These are phyloP conservation scores for Blastomyces parvus DNA, from an alignment of 2,329 filamentous ascomycete genomes.

Conservation along the genomic window DNA sequence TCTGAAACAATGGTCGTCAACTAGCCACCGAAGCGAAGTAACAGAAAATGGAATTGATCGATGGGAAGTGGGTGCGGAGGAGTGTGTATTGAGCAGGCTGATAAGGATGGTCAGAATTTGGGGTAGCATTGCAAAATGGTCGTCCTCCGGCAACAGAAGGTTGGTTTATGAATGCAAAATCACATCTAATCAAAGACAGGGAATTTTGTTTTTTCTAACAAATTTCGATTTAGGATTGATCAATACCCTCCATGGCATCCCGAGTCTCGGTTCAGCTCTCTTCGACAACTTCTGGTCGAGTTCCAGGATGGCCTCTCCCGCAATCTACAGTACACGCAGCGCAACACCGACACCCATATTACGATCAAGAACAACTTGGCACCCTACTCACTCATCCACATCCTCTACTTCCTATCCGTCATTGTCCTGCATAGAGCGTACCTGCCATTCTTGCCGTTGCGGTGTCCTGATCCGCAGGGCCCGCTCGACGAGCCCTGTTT, in stretches of 20 bases:
- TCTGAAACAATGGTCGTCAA: conserved; percentile 32
- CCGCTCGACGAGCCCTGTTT: conserved; percentile 45
- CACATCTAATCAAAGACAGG: not conserved
- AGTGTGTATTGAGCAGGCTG: conserved; percentile 46
- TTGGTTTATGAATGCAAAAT: conserved; percentile 20
- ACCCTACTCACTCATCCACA: conserved; percentile 48
- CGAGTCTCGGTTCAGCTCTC: conserved; percentile 40
- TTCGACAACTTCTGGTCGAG: conserved; percentile 39
- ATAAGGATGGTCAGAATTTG: conserved; percentile 48
- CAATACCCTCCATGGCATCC: conserved; percentile 45
- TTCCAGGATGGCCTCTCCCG: conserved; percentile 45
- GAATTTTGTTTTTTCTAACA: not conserved
- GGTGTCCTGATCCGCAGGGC: conserved; percentile 42
- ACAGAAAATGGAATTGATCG: conserved; percentile 38
- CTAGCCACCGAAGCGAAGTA: conserved; percentile 31
- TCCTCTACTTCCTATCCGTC: conserved; percentile 45
- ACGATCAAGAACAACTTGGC: conserved; percentile 42
- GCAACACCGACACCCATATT: conserved; percentile 48
- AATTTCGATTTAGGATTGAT: conserved; percentile 31
- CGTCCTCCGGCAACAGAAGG: conserved; percentile 46
- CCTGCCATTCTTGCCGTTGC: conserved; percentile 45
- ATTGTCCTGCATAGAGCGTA: conserved; percentile 49
- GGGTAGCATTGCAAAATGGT: conserved; percentile 48
- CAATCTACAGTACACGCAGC: conserved; percentile 42
- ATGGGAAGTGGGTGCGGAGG: conserved; percentile 45